phyloP scores from a whole-genome alignment of 495 filamentous ascomycete genomes.

The Oidiodendron maius region DNA sequence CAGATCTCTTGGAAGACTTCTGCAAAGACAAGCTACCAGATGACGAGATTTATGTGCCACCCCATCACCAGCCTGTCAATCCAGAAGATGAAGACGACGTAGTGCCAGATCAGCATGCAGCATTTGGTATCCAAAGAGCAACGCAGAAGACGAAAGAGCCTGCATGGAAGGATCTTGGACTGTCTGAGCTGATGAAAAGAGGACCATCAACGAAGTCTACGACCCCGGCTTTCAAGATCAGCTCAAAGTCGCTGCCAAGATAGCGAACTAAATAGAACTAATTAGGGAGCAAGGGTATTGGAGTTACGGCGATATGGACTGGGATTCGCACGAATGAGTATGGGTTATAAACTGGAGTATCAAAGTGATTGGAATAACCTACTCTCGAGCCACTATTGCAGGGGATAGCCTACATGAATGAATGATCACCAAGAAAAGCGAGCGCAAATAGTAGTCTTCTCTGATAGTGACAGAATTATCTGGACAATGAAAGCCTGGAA shows the following conservation, averaged over 20 bases:
- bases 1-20: conserved; percentile 91
- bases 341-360: too few relatives aligned
- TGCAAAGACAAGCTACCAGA: conserved; percentile 60
- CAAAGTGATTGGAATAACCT: too few relatives aligned
- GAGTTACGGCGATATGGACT: conserved; percentile 1
- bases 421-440: too few relatives aligned
- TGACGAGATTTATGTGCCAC: conserved; percentile 82
- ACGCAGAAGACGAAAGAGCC: conserved; percentile 65
- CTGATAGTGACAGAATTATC: too few relatives aligned
- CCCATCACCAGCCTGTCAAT: conserved; percentile 86
- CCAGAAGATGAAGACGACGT: conserved; percentile 98
- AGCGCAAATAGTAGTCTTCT: too few relatives aligned
- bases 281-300: not conserved
- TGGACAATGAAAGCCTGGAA: not conserved
- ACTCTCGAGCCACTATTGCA: too few relatives aligned
- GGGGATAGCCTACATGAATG: too few relatives aligned
- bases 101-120: conserved; percentile 94
- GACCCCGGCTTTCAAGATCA: conserved; percentile 26
- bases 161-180: conserved; percentile 81
- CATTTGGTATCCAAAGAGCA: conserved; percentile 88
- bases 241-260: conserved; percentile 23
- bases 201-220: conserved; percentile 35
- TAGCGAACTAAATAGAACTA: conserved; percentile 1
- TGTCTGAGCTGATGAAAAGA: conserved; percentile 61
- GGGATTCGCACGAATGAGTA: too few relatives aligned